Evolutionary conservation across 495 filamentous ascomycete genomes (phyloP), one percentile per base, ranked within the genome.

Genomic region (Beverwykella pulmonaria): DNA sequence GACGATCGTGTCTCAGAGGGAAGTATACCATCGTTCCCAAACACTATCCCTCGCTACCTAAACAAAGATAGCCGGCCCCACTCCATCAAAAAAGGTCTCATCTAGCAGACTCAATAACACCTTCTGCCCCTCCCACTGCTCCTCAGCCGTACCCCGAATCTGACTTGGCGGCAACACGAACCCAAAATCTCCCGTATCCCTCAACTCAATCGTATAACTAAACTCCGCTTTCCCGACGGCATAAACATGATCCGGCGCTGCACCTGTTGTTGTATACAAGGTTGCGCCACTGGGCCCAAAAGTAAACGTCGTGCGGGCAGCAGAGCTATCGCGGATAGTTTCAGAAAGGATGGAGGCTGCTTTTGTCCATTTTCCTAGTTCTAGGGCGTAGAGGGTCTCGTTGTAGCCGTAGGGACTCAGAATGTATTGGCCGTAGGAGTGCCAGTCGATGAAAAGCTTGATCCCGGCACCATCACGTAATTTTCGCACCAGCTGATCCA

Each of bases 381-480:
- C 70, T 9, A 77, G 73, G 6, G 70, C 34, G 8, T 81, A 78
- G 17, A 81, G 74, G 39, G 72, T 73, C 63, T 82, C 83, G 53
- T 75, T 74, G 23, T 79, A 79, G 56, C 82, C 74, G 53, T 83
- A 84, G 22, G 77, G 69, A 59, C 22, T n/a, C 71, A 80, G 75
- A 26, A 79, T 76, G 20, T 79, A 72, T 67, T 88, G 85, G 5
- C 77, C 76, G 73, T 86, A 88, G 22, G 76, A 76, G 70, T 88
- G 86, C 75, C 80, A 84, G 75, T 88, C 86, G 59, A 87, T 83
- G 68, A 75, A 88, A 9, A 87, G 67, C 74, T 86, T 85, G 57
- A 86, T 75, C n/a, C 83, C 84, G 17, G 61, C 29, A 0, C 62
- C 61, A 36, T 66, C 63, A 20, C 75, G 74, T 48, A 85, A 52